Base-by-base conservation (phyloP, 768 basidiomycete species). In the Mycena epipterygia region DNA sequence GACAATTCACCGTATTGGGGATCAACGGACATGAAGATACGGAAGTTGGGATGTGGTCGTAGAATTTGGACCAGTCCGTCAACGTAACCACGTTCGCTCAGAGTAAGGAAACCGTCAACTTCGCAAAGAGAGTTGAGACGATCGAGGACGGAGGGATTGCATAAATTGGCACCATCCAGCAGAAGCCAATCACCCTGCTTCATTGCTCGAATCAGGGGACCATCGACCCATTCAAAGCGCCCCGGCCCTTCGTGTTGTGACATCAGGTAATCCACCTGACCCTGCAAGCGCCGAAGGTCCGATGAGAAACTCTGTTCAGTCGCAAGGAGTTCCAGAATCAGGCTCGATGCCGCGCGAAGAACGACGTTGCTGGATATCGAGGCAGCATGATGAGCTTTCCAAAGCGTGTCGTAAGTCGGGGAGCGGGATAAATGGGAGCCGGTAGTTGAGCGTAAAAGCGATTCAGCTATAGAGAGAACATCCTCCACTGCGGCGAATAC, bases 71-170 rank as follows among this genome's bases (percentile, higher is more conserved):
- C 89, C 25, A 85, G 81, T 29, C 95, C 96, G 68, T 93, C 82
- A 58, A 96, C 90, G 37, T 91, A 89, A 0, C 98, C 98, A 57
- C 95, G 89, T 79, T 99, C 98, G 74, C 90, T 97, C 49, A 99
- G 85, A n/a, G 90, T 90, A 37, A 99, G 82, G 3, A 83, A 85
- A 5, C 98, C 98, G 62, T 93, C 86, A 16, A 87, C 87, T 81
- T 99, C 98, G 79, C 97, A 98, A 13, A 99, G 89, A 33, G 96
- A 96, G 80, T 99, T 99, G 44, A 99, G 89, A 39, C 98, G 89
- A 82, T 99, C 98, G 25, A 99, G 89, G 19, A 99, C 96, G 16
- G 98, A 97, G 2, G 97, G 91, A 70, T 90, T 97, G 83, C 98
- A 99, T 21, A 96, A 86, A 76, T 99, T 99, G 49, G 98, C 97